Conservation (phyloP, 192 early-diverging fungal species). For the Coemansia sp. region DNA sequence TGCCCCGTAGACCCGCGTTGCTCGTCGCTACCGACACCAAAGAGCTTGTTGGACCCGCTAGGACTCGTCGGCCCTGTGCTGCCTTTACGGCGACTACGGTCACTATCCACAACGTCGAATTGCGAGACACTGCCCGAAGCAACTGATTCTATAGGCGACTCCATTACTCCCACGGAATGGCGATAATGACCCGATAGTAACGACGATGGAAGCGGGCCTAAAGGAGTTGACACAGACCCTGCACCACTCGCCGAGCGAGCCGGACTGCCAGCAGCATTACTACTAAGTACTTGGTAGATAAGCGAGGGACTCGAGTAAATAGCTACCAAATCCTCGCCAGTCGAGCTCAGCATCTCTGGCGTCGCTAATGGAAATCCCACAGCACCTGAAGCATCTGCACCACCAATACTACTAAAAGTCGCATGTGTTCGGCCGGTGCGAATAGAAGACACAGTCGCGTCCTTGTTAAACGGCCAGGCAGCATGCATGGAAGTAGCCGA, state of each 20-base stretch:
- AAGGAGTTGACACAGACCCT: neutral
- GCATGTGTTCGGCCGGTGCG: neutral
- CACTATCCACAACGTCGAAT: constrained; percentile 3
- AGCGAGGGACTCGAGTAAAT: constrained; percentile 42
- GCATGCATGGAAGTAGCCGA: constrained; percentile 31
- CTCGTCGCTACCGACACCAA: neutral
- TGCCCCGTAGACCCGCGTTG: neutral
- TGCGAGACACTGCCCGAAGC: constrained; percentile 25
- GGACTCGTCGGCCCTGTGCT: neutral
- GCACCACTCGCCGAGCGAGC: neutral
- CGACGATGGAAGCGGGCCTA: constrained; percentile 11
- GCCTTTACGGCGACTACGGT: neutral
- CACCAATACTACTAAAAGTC: neutral
- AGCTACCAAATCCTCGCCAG: constrained; percentile 42
- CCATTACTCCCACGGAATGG: constrained; percentile 16
- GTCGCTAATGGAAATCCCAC: constrained; percentile 4
- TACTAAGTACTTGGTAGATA: constrained; percentile 43
- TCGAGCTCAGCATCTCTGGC: constrained; percentile 8
- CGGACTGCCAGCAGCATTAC: neutral
- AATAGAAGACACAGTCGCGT: neutral
- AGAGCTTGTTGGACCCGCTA: neutral
- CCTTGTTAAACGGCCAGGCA: constrained; percentile 56
- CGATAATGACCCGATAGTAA: neutral
- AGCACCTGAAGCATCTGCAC: neutral
- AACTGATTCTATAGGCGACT: constrained; percentile 26